Evolutionary conservation across 1,139 yeast species (phyloP), one percentile per base, ranked within the genome.

Genomic region (Suhomyces terraborum): DNA sequence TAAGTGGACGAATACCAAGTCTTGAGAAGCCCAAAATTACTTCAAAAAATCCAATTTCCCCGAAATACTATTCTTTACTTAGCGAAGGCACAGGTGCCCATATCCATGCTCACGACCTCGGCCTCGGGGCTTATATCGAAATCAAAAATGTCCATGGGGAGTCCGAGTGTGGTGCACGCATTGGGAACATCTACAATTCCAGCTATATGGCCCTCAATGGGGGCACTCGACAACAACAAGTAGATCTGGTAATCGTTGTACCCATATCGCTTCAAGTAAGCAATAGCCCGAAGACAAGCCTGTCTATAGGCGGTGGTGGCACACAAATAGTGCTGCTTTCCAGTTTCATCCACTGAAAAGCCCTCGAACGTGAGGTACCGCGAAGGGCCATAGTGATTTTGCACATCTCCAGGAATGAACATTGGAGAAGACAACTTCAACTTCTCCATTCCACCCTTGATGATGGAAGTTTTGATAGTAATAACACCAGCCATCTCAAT

Each of bases 111-210:
- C 17, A 33, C 47, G 4, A 52, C 54, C 2, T 47, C 53, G 13
- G 63, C 62, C 37, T 65, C 70, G 16, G 79, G 79, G 13, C 70
- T 49, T 20, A 73, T 64, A 43, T 75, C 79, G 49, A 75, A 73
- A 24, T 74, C 76, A 53, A 75, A 74, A 22, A 73, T 73, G 50
- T 74, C 79, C 67, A 73, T 68, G 8, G 79, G 79, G 6, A 74
- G 50, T 1, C 78, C 77, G 27, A 74, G 58, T 0, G 79, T 73
- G 21, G 79, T 73, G 48, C 79, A 75, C 2, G 77, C 70, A 56
- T 75, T 74, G 25, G 79, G 79, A 35, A 74, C 69, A 54, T 74
- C 79, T 13, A 74, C 79, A 34, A 75, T 67, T 13, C 77, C 74
- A 0, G 79, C 79, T 47, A 75, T 58, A 45, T 73, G 78, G 4